Base-by-base conservation (phyloP, 306 rosid species). In the Fragaria ananassa region DNA sequence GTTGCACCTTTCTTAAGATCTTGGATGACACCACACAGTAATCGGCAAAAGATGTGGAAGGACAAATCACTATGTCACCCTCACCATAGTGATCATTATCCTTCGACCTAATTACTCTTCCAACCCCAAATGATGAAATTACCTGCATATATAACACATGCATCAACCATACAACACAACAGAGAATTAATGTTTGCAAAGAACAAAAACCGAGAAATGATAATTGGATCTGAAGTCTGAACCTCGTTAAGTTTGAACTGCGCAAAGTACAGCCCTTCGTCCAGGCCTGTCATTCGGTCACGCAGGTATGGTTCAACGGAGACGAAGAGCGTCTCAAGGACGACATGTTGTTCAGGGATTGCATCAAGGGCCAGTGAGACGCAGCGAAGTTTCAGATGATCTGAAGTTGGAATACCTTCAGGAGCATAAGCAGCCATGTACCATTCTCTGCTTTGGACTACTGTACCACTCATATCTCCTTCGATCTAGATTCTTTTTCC, bases 251-350 rank as follows among this genome's bases (percentile, higher is more conserved):
- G 78, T 1, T 78, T 50, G 74, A 50, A 75, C 61, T 84, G 90
- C 6, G 66, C 61, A 23, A 68, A 35, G 76, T 5, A 84, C 13
- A 79, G 86, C 11, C 92, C 92, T 14, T 86, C 92, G 11, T 37
- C 53, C 23, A 42, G 31, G 84, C 92, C 95, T 4, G 75, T 83
- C 83, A 90, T 70, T 68, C 58, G 27, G 53, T 82, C 71, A 42
- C 89, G 90, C 14, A 85, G 68, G 70, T 88, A 90, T 2, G 95
- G 92, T 0, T 90, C 92, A 0, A 90, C 79, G 4, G 90, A 84
- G 71, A 88, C 3, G 12, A 86, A 79, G 50, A 88, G 86, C 17
- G 58, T 78, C 74, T 88, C 72, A 1, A 86, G 23, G 64, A 79
- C 71, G 7, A 88, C 79, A 49, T 88, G 85, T 60, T 53, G 76